Evolutionary conservation across 2,329 filamentous ascomycete species (phyloP).

Genomic region (Epichloe sibirici): DNA sequence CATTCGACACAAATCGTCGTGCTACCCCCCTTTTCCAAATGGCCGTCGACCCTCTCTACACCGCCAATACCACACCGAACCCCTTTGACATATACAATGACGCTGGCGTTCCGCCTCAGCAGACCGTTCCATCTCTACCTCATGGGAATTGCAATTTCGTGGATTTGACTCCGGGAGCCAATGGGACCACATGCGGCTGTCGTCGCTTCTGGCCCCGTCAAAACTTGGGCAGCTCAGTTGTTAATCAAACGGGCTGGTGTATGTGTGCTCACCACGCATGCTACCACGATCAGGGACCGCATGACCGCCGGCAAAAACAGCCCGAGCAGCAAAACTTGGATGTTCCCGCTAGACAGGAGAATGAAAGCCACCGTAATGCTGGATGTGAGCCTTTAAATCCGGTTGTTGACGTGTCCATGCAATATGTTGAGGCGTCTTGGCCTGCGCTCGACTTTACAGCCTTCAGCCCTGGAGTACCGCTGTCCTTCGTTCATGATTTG

Average conservation of each 20-base stretch:
- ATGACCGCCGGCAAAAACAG: constrained; percentile 10
- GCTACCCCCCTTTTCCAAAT: constrained; percentile 21
- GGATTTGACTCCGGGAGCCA: constrained; percentile 38
- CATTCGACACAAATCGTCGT: neutral
- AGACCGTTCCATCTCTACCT: constrained; percentile 27
- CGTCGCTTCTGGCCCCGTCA: constrained; percentile 47
- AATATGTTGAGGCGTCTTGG: constrained; percentile 23
- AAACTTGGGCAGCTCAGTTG: constrained; percentile 19
- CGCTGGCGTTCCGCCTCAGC: constrained; percentile 18
- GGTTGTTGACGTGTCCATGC: constrained; percentile 34
- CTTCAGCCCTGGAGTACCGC: constrained; percentile 17
- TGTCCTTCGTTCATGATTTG: constrained; percentile 24
- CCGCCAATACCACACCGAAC: constrained; percentile 28
- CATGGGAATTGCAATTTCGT: constrained; percentile 46
- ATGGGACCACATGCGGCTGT: constrained; percentile 44
- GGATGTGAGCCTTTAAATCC: constrained; percentile 41
- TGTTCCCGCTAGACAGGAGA: constrained; percentile 32
- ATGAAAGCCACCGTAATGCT: constrained; percentile 32
- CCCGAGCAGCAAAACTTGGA: constrained; percentile 13
- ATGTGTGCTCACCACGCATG: constrained; percentile 54
- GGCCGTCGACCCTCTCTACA: constrained; percentile 38
- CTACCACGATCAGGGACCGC: constrained; percentile 39
- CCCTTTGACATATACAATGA: constrained; percentile 47
- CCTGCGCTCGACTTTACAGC: constrained; percentile 28
- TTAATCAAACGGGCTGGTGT: constrained; percentile 39